Base-by-base conservation (phyloP, 2,329 filamentous ascomycete genomes). In the Triangularia setosa region DNA sequence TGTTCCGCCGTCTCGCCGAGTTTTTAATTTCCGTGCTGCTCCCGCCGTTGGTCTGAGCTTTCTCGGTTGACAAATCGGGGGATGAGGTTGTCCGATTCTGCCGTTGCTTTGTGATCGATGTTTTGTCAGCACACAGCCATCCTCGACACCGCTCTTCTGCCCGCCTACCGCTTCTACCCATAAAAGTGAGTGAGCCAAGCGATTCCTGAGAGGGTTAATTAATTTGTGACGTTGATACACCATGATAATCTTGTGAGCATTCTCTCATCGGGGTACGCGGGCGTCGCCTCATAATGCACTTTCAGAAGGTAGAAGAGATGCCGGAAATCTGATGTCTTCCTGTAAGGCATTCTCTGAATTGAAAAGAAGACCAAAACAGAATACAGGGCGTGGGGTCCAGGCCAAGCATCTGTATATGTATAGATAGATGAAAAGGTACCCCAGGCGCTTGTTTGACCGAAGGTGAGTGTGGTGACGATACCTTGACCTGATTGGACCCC, bases 101-200 rank as follows among this genome's bases (percentile, higher is more conserved):
- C 40, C 40, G 40, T 21, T 48, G 2, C 40, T 18, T 48, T 55
- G 23, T 16, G 23, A 21, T 59, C 21, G 7, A 18, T 35, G 33
- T 48, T 59, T 25, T 59, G 57, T 59, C 57, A 55, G 52, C 52
- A 55, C 52, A 55, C 52, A 55, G 21, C 52, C 52, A 55, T 55
- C 24, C 12, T 28, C 23, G 52, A 55, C 52, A 55, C 52, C 52
- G 52, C 52, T 55, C 52, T 55, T 55, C 52, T 55, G 52, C n/a
- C 21, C 52, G 12, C 52, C 21, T 23, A 16, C 52, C 21, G 24
- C 11, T 25, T 54, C 52, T 25, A 5, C 52, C 23, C 52, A n/a
- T 21, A 21, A 48, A n/a, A 21, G 21, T 9, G n/a, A 48, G 6
- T 21, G n/a, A 48, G 40, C 40, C 40, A 48, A 48, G 40, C 18